Conservation (phyloP, 192 early-diverging fungal species). For the Linnemannia elongata region DNA sequence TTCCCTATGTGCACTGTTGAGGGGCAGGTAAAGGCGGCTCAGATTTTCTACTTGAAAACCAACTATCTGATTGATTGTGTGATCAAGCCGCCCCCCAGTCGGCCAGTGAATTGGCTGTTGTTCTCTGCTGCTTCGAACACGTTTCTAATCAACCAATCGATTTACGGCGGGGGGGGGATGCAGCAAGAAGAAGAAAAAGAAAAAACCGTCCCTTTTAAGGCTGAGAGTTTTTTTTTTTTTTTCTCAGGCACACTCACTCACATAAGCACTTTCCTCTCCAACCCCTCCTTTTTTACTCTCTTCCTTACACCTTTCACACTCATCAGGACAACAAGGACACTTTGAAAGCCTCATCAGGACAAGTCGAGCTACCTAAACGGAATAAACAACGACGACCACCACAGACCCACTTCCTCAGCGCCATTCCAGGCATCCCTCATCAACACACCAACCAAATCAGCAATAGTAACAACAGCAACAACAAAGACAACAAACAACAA, state of each 20-base stretch:
- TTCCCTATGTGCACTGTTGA: too few species aligned
- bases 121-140: slow-evolving; percentile 1
- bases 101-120: neutral
- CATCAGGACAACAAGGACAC: too few species aligned
- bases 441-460: slow-evolving; percentile 23
- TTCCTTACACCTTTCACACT: neutral
- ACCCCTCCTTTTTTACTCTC: neutral
- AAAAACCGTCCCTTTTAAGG: slow-evolving; percentile 1
- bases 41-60: too few species aligned
- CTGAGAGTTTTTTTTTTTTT: neutral
- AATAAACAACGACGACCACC: neutral
- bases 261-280: neutral
- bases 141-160: slow-evolving; percentile 2
- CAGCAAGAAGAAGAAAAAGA: neutral
- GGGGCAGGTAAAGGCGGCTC: too few species aligned
- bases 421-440: neutral
- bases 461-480: neutral
- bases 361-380: neutral
- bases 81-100: too few species aligned
- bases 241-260: neutral
- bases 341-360: neutral
- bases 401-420: neutral
- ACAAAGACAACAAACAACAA: slow-evolving; percentile 5
- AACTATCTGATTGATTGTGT: too few species aligned
- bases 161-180: neutral